phyloP scores from a whole-genome alignment of 139 green algal species.

The Raphidocelis subcapitata region DNA sequence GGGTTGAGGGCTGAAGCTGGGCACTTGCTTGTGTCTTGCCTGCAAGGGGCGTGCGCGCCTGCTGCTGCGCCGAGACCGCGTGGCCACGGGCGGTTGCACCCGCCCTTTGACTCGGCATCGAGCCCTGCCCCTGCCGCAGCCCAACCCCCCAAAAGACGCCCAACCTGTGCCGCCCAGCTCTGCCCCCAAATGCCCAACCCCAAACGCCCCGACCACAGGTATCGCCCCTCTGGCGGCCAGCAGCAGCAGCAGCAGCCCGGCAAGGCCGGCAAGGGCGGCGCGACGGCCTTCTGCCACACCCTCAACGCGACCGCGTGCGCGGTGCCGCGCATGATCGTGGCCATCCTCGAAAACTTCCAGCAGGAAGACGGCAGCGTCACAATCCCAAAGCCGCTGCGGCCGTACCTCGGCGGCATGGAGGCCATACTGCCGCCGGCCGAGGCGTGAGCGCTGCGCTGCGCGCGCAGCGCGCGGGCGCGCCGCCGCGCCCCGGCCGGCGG shows the following conservation, averaged over 20 bases:
- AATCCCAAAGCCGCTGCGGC: slow-evolving; percentile 82
- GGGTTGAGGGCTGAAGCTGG: neutral
- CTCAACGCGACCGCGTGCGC: slow-evolving; percentile 97
- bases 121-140: too few species aligned
- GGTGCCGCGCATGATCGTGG: slow-evolving; percentile 95
- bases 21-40: neutral
- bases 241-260: slow-evolving; percentile 19
- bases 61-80: neutral
- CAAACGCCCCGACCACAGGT: too few species aligned
- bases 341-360: slow-evolving; percentile 98
- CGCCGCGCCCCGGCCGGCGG: too few species aligned
- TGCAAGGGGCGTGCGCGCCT: neutral
- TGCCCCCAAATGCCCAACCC: too few species aligned
- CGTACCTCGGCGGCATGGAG: slow-evolving; percentile 91
- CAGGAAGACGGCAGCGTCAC: slow-evolving; percentile 88
- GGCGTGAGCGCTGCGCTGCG: too few species aligned
- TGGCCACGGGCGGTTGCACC: too few species aligned
- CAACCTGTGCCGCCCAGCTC: too few species aligned
- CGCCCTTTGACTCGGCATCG: too few species aligned
- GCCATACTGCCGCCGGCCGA: slow-evolving; percentile 61
- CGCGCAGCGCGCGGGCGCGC: too few species aligned
- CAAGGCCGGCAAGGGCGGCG: slow-evolving; percentile 29
- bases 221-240: slow-evolving; percentile 17
- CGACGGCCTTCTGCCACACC: slow-evolving; percentile 92
- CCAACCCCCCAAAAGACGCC: too few species aligned